A percentile compares a stretch with the other conserved stretches of the same genome.
Evolutionary conservation across 352 stramenopile genomes (phyloP).

Genomic region (Phytophthora syringae): DNA sequence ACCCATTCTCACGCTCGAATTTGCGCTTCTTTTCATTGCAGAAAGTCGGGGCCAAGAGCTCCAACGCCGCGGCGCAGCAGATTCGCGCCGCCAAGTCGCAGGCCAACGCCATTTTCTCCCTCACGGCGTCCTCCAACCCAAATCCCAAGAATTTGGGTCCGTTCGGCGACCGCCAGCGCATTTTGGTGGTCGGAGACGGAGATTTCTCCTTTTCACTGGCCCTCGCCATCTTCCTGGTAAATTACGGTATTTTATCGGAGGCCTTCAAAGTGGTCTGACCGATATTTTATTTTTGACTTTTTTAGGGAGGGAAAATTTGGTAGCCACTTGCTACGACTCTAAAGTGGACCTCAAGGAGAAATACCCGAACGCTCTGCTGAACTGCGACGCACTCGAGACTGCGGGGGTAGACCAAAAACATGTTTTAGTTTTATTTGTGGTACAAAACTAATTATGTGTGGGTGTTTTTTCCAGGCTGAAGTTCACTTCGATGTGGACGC

Average conservation of each 20-base stretch:
- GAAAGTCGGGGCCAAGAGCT: constrained; percentile 25
- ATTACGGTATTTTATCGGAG: not conserved
- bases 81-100: constrained; percentile 59
- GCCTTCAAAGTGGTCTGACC: constrained; percentile 1
- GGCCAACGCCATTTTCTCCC: constrained; percentile 70
- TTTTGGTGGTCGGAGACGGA: constrained; percentile 86
- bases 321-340: constrained; percentile 81
- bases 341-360: constrained; percentile 73
- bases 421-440: no score
- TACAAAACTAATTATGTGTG: not conserved
- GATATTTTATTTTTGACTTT: not conserved
- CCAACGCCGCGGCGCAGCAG: constrained; percentile 24
- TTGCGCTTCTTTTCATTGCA: constrained; percentile 4
- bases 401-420: no score
- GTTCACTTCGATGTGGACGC: constrained; percentile 78
- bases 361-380: constrained; percentile 70
- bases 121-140: constrained; percentile 77
- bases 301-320: constrained; percentile 70
- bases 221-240: constrained; percentile 75
- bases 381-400: constrained; percentile 76
- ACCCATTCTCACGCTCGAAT: not conserved
- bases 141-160: constrained; percentile 84
- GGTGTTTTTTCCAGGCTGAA: constrained; percentile 38
- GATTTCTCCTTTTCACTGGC: constrained; percentile 87
- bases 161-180: constrained; percentile 76